phyloP scores from a whole-genome alignment of 2,329 filamentous ascomycete genomes.

The Hyphodiscus sp. region DNA sequence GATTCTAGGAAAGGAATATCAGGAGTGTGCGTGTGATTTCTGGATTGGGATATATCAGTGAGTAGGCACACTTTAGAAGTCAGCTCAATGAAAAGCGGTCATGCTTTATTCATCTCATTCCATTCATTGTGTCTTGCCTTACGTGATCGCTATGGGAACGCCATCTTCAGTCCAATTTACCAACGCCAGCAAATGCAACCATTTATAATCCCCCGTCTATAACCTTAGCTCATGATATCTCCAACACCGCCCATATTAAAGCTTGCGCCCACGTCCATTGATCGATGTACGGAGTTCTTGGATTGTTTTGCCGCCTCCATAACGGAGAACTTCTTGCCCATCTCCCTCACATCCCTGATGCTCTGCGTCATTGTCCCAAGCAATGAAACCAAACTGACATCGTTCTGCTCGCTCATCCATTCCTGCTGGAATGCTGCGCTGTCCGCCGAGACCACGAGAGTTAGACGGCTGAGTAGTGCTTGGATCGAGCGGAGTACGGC shows the following conservation, averaged over 20 bases:
- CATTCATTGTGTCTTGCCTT: neutral
- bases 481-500: slow-evolving; percentile 82
- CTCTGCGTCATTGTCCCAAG: slow-evolving; percentile 70
- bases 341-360: slow-evolving; percentile 61
- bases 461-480: slow-evolving; percentile 75
- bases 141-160: slow-evolving; percentile 17
- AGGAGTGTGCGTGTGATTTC: neutral
- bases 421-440: slow-evolving; percentile 60
- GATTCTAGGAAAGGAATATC: neutral
- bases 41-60: neutral
- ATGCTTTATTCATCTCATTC: too few relatives aligned
- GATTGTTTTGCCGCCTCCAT: slow-evolving; percentile 34
- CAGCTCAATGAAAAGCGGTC: too few relatives aligned
- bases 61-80: too few relatives aligned
- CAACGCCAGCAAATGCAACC: neutral
- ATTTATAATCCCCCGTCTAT: neutral
- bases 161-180: slow-evolving; percentile 4
- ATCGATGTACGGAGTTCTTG: slow-evolving; percentile 1
- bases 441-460: slow-evolving; percentile 69
- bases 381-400: slow-evolving; percentile 72
- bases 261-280: slow-evolving; percentile 9
- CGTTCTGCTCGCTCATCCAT: slow-evolving; percentile 71
- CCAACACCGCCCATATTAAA: neutral
- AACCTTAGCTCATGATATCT: neutral
- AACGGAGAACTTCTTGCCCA: slow-evolving; percentile 67